phyloP scores from a whole-genome alignment of 768 basidiomycete genomes.

The Tricholoma terreum region DNA sequence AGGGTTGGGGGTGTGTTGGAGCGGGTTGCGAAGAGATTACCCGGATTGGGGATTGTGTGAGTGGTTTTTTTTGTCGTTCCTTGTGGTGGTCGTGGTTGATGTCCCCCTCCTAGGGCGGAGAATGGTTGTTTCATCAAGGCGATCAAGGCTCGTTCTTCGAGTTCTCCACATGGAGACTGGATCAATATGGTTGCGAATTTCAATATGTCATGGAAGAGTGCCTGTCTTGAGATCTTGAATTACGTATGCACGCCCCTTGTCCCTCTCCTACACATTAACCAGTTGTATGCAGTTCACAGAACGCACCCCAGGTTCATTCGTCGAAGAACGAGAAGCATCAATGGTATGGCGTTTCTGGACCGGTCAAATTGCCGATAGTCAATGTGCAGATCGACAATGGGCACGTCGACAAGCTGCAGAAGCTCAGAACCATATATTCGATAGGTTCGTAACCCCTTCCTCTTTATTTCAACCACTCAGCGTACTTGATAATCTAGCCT shows the following conservation, averaged over 20 bases:
- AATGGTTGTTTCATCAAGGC: constrained; percentile 85
- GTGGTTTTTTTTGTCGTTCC: constrained; percentile 24
- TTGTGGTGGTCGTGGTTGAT: neutral
- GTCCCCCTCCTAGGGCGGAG: constrained; percentile 56
- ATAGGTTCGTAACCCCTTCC: constrained; percentile 41
- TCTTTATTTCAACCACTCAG: neutral
- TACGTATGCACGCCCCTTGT: constrained; percentile 63
- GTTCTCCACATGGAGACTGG: constrained; percentile 46
- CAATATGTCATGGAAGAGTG: constrained; percentile 76
- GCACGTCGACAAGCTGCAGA: constrained; percentile 84
- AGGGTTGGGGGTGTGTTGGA: constrained; percentile 63
- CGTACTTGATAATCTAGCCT: constrained; percentile 39
- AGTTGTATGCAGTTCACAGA: constrained; percentile 69
- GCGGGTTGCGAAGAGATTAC: constrained; percentile 54
- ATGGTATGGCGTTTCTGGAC: constrained; percentile 88
- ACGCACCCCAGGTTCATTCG: constrained; percentile 81
- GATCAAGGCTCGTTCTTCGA: constrained; percentile 17
- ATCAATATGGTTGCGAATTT: constrained; percentile 77
- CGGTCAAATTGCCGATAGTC: constrained; percentile 28
- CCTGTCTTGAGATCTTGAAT: constrained; percentile 78
- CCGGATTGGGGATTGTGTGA: constrained; percentile 73
- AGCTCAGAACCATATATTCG: constrained; percentile 91
- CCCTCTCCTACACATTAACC: neutral
- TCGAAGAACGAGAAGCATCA: constrained; percentile 81
- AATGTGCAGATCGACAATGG: constrained; percentile 68